Conservation (phyloP, 2,329 filamentous ascomycete species). For the Metarhizium brunneum region DNA sequence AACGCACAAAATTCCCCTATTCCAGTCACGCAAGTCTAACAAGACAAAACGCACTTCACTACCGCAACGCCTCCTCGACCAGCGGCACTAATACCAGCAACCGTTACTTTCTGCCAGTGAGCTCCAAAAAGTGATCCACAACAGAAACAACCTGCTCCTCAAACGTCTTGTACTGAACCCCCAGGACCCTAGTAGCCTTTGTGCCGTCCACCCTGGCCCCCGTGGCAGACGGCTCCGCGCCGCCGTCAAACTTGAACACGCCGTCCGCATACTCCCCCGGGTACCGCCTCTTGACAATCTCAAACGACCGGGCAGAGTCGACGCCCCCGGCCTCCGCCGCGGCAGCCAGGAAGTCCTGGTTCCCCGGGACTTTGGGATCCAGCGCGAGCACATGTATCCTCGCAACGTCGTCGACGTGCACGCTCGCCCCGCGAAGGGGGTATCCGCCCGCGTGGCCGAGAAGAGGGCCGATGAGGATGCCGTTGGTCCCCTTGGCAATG, state of each 20-base stretch:
- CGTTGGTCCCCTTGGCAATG: constrained; percentile 23
- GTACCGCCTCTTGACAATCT: constrained; percentile 23
- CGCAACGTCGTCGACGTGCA: constrained; percentile 30
- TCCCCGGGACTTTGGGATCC: constrained; percentile 19
- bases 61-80: no score
- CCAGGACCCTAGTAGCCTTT: constrained; percentile 17
- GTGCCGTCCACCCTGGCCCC: constrained; percentile 3
- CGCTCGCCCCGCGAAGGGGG: constrained; percentile 18
- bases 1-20: no score
- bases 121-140: constrained; percentile 17
- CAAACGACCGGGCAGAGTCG: constrained; percentile 30
- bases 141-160: constrained; percentile 19
- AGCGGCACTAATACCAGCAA: not conserved
- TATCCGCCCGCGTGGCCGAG: constrained; percentile 17
- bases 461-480: constrained; percentile 22
- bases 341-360: constrained; percentile 15
- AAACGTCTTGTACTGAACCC: constrained; percentile 15
- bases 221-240: constrained; percentile 1
- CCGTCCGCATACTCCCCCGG: constrained; percentile 9
- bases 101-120: constrained; percentile 3
- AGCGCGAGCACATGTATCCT: constrained; percentile 27
- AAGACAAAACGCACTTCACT: no score
- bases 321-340: constrained; percentile 5
- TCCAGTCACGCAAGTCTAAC: no score
- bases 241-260: constrained; percentile 8